Conservation (phyloP, 2,329 filamentous ascomycete species). For the Pseudogymnoascus sp. region DNA sequence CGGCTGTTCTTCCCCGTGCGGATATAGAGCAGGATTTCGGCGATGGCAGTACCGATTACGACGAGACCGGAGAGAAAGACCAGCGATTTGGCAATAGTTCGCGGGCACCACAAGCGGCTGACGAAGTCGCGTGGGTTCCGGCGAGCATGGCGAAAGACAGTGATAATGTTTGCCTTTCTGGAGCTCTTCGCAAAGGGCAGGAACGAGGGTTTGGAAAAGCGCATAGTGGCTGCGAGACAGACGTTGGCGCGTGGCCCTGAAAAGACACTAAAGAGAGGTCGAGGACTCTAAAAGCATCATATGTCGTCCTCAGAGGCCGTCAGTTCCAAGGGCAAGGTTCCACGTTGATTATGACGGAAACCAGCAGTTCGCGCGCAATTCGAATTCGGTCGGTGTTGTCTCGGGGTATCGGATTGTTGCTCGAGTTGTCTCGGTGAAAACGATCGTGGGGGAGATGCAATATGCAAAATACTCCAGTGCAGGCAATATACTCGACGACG, state of each 20-base stretch:
- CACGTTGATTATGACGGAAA: conserved; percentile 2
- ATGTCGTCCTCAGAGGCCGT: conserved; percentile 4
- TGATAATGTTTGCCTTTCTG: neutral
- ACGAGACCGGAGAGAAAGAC: neutral
- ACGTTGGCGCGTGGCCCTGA: neutral
- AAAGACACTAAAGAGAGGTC: conserved; percentile 4
- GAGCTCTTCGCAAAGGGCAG: conserved; percentile 4
- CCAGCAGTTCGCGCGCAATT: neutral
- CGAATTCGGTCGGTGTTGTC: neutral
- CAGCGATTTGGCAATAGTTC: neutral
- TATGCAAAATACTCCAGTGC: neutral
- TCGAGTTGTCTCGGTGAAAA: conserved; percentile 5
- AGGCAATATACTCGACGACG: neutral
- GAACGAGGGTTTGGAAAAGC: conserved; percentile 1
- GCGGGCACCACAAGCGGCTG: neutral
- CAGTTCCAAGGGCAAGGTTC: neutral
- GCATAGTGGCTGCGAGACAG: neutral
- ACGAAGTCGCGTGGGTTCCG: conserved; percentile 6
- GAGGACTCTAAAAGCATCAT: conserved; percentile 5
- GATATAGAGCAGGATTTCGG: neutral
- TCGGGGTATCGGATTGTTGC: neutral
- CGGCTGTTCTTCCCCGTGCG: conserved; percentile 8
- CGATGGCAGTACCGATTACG: neutral
- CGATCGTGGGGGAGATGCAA: neutral
- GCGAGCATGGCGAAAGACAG: neutral